phyloP scores from a whole-genome alignment of 768 basidiomycete genomes.

The Hirschioporus abietinus region DNA sequence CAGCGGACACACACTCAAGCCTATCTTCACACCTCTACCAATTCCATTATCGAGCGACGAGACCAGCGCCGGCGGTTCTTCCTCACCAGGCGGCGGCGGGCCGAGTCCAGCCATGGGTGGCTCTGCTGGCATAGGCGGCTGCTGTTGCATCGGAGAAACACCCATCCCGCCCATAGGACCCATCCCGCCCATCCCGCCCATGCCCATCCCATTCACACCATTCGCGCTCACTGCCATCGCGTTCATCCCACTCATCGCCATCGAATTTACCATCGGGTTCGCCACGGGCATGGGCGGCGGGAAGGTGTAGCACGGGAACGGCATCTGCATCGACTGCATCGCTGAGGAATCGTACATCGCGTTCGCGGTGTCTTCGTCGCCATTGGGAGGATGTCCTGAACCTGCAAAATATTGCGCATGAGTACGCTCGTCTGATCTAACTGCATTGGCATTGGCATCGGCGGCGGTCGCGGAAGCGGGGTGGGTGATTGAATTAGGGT shows the following conservation, averaged over 20 bases:
- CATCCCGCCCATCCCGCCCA: neutral
- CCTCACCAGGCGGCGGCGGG: neutral
- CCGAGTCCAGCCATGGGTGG: neutral
- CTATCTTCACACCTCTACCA: neutral
- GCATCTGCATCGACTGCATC: neutral
- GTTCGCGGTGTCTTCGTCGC: neutral
- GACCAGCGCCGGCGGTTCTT: neutral
- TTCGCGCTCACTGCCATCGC: too few relatives aligned
- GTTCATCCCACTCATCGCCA: too few relatives aligned
- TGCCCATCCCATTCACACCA: too few relatives aligned
- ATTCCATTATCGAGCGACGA: neutral
- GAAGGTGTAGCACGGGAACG: neutral
- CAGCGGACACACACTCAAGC: neutral
- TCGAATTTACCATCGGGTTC: too few relatives aligned
- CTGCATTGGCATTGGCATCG: neutral
- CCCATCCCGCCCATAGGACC: too few relatives aligned
- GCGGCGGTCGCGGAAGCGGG: too few relatives aligned
- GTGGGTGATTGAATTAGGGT: too few relatives aligned
- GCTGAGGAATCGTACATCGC: neutral
- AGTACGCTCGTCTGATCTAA: neutral
- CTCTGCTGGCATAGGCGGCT: neutral
- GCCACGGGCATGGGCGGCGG: neutral
- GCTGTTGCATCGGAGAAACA: too few relatives aligned
- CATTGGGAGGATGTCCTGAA: neutral
- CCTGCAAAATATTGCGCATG: neutral